Conservation (phyloP, 139 green algal species). For the Ettlia oleoabundans region DNA sequence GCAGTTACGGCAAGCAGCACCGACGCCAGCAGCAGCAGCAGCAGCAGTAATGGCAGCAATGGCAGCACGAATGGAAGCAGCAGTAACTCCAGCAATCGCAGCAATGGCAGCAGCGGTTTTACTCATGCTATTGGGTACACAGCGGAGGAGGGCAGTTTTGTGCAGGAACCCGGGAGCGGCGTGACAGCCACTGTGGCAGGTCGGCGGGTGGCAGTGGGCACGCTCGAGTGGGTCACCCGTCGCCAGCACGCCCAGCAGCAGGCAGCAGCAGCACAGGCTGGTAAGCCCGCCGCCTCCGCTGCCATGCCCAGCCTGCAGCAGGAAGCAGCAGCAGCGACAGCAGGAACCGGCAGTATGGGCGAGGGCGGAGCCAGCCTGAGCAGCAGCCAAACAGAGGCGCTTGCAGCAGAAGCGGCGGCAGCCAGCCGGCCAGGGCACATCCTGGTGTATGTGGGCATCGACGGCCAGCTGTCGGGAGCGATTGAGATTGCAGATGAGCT, state of each 20-base stretch:
- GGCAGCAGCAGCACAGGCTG: background rate
- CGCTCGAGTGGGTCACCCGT: conserved; percentile 72
- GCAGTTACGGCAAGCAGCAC: conserved; percentile 1
- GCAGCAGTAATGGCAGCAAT: conserved; percentile 62
- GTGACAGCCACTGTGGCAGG: conserved; percentile 70
- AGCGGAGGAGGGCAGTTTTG: conserved; percentile 69
- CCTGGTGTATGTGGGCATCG: conserved; percentile 72
- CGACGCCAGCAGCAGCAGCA: conserved; percentile 9
- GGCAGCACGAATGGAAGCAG: conserved; percentile 52
- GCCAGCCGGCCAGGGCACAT: conserved; percentile 54
- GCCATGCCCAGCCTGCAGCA: conserved; percentile 1
- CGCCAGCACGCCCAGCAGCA: background rate
- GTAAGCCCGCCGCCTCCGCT: too few relatives aligned
- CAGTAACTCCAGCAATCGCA: conserved; percentile 13
- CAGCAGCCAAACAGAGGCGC: background rate
- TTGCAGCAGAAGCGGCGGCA: background rate
- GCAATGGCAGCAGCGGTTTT: conserved; percentile 17
- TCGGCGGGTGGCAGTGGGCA: conserved; percentile 74
- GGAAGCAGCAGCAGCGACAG: background rate
- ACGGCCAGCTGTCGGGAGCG: conserved; percentile 58
- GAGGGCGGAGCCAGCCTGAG: background rate
- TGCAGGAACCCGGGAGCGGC: conserved; percentile 82
- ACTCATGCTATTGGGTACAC: background rate
- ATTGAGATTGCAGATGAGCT: conserved; percentile 73
- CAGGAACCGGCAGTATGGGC: background rate